These are phyloP conservation scores for Melastoma candidum DNA, from an alignment of 441 rosid species.

Conservation along the genomic window DNA sequence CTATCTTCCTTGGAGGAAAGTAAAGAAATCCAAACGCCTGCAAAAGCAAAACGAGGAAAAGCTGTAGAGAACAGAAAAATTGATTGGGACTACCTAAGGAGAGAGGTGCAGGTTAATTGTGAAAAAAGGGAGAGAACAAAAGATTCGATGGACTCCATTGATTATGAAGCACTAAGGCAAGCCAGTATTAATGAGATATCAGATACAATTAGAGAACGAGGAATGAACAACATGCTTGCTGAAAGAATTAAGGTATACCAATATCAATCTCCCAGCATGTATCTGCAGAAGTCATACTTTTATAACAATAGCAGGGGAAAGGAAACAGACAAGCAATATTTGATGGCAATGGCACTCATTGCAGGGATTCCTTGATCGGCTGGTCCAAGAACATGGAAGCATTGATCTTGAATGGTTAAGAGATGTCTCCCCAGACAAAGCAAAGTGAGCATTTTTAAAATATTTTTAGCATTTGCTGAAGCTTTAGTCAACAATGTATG, in stretches of 20 bases:
- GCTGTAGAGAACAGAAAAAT: constrained; percentile 34
- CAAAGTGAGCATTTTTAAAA: constrained; percentile 46
- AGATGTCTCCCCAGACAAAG: constrained; percentile 67
- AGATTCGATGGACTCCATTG: constrained; percentile 66
- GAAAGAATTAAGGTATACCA: constrained; percentile 68
- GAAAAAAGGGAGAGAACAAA: constrained; percentile 41
- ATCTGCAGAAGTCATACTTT: neutral
- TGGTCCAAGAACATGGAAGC: constrained; percentile 71
- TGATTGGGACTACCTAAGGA: constrained; percentile 85
- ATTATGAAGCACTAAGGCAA: constrained; percentile 77
- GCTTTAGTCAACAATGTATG: too few relatives aligned
- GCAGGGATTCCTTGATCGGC: constrained; percentile 80
- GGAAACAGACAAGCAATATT: neutral
- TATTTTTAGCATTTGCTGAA: neutral
- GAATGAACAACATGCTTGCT: constrained; percentile 93
- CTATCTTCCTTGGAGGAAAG: constrained; percentile 19
- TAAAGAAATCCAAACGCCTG: constrained; percentile 24
- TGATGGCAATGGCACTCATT: constrained; percentile 21
- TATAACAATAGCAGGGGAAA: neutral
- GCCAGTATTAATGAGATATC: constrained; percentile 48
- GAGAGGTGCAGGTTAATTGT: constrained; percentile 31
- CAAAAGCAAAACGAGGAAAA: constrained; percentile 43
- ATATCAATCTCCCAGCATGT: constrained; percentile 1
- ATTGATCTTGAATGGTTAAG: constrained; percentile 93
- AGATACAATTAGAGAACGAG: constrained; percentile 68